These are phyloP conservation scores for Elsinoe fawcettii DNA, from an alignment of 2,329 filamentous ascomycete genomes.

Conservation along the genomic window DNA sequence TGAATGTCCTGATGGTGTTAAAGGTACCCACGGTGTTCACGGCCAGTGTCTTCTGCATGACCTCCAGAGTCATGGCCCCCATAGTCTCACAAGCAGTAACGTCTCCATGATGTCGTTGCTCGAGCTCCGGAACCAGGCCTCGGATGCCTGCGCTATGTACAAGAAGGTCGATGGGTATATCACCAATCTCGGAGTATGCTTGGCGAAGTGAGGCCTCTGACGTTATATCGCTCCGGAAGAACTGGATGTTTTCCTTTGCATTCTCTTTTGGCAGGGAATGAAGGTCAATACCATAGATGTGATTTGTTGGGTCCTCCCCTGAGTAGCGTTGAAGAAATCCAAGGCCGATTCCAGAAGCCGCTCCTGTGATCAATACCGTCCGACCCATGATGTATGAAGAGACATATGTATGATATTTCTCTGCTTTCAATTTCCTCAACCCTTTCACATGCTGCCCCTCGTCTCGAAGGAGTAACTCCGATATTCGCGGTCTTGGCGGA, in stretches of 20 bases:
- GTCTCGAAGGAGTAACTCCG: background rate
- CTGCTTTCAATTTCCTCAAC: background rate
- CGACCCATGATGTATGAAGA: slow-evolving; percentile 15
- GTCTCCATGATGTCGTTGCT: slow-evolving; percentile 24
- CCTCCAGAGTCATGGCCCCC: slow-evolving; percentile 33
- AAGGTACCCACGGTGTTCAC: slow-evolving; percentile 40
- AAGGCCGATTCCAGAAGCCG: slow-evolving; percentile 33
- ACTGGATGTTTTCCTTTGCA: slow-evolving; percentile 20
- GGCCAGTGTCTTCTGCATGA: slow-evolving; percentile 33
- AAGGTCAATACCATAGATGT: slow-evolving; percentile 29
- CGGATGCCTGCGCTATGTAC: slow-evolving; percentile 41
- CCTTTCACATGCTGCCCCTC: slow-evolving; percentile 9
- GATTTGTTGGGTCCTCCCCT: slow-evolving; percentile 18
- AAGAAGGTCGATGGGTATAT: slow-evolving; percentile 31
- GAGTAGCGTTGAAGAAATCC: slow-evolving; percentile 29
- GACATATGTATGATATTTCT: background rate
- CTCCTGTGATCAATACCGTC: slow-evolving; percentile 32
- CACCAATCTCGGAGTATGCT: slow-evolving; percentile 20
- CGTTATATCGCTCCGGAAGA: slow-evolving; percentile 25
- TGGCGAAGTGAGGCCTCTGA: slow-evolving; percentile 22
- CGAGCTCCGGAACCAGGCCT: slow-evolving; percentile 33
- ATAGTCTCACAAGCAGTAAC: slow-evolving; percentile 37
- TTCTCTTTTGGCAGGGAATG: slow-evolving; percentile 16
- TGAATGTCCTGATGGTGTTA: slow-evolving; percentile 31
- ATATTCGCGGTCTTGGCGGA: background rate